Base-by-base conservation (phyloP, 179 eudicot genomes). In the Beta lomatogona region DNA sequence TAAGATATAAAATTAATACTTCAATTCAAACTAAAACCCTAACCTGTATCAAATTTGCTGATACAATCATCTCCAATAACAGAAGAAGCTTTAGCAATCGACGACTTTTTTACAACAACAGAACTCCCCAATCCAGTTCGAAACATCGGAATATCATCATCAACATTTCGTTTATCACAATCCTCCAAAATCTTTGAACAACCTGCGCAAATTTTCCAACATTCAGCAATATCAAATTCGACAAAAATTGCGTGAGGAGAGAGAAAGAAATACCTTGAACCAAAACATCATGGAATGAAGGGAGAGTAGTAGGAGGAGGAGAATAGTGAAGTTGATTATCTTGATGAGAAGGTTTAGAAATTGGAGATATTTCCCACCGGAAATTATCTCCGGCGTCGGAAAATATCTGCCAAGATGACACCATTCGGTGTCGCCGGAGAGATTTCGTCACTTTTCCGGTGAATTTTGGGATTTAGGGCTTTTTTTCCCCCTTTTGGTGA, bases 361-460 rank as follows among this genome's bases (percentile, higher is more conserved):
- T 0, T 19, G 77, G 84, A 71, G 94, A 82, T 6, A 80, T n/a
- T 85, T 89, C 85, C 97, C 98, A 94, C 58, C 90, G 92, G 89
- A 87, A 86, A 76, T 82, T 83, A 60, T 82, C 86, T 0, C 82
- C 92, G 90, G 79, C 85, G 82, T 87, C 92, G 83, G 92, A 79
- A 77, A 84, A 73, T 19, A 94, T 64, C 85, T 91, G 91, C 98
- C 98, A 94, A 71, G 91, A 87, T 78, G 95, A 86, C 93, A 91
- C 88, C 72, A 65, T 70, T 60, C 73, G 85, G 80, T 71, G 77
- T 72, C 59, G 69, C 3, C n/a, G 71, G 73, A 3, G 59, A 19
- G 41, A 60, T 1, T 60, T 25, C 21, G 16, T n/a, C 65, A 6
- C 5, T 58, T 45, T 79, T 55, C 73, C 66, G 82, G 73, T n/a